Percentiles rank a stretch among this genome's conserved stretches.
Conservation (phyloP, 441 rosid species). For the Dalechampia spathulata region DNA sequence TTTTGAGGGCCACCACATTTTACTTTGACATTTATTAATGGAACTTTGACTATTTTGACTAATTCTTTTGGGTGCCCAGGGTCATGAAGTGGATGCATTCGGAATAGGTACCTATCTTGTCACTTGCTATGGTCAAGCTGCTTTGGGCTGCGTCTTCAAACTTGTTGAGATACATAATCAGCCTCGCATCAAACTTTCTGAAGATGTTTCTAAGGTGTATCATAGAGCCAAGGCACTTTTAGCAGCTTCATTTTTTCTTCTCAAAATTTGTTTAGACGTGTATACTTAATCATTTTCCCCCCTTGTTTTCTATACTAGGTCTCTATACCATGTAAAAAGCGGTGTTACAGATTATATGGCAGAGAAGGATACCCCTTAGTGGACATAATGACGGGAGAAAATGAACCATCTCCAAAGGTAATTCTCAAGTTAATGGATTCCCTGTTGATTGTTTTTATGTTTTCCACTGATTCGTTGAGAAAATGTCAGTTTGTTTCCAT, state of each 20-base stretch:
- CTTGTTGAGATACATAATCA: constrained; percentile 85
- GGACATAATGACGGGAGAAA: constrained; percentile 93
- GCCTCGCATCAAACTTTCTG: constrained; percentile 96
- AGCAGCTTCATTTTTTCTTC: too few relatives aligned
- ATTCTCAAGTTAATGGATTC: neutral
- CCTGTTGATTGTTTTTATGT: too few relatives aligned
- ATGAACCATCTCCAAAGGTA: constrained; percentile 88
- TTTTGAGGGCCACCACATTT: too few relatives aligned
- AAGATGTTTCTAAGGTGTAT: constrained; percentile 89
- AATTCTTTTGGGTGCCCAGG: too few relatives aligned
- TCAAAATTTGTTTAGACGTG: neutral
- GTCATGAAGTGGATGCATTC: constrained; percentile 91
- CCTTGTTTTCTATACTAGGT: constrained; percentile 43
- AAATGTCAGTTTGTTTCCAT: too few relatives aligned
- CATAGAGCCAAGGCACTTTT: constrained; percentile 1
- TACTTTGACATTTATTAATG: too few relatives aligned
- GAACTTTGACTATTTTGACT: too few relatives aligned
- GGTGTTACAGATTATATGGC: constrained; percentile 65
- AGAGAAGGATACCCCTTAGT: constrained; percentile 84
- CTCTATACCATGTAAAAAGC: constrained; percentile 91
- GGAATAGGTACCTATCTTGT: constrained; percentile 91
- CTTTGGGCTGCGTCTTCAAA: constrained; percentile 93
- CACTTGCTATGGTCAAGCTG: constrained; percentile 88
- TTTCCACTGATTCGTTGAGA: too few relatives aligned
- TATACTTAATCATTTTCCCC: too few relatives aligned